A percentile compares a stretch with the other conserved stretches of the same genome.
Evolutionary conservation across 345 rosid genomes (phyloP).

Genomic region (Salix brachista): DNA sequence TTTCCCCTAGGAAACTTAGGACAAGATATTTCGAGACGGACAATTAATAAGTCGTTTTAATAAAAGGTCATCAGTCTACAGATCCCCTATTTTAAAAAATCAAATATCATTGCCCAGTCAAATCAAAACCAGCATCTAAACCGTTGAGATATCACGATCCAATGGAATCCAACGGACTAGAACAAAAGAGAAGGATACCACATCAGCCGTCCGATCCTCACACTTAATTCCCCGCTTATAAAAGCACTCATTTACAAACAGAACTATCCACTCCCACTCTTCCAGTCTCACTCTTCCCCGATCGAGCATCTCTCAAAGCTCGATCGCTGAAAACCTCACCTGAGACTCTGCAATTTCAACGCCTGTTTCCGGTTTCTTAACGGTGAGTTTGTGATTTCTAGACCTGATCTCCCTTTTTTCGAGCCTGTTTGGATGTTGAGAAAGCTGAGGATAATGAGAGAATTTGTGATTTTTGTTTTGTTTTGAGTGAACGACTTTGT

Average conservation of each 20-base stretch:
- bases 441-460: neutral
- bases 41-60: conserved; percentile 10
- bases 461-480: neutral
- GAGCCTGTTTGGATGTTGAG: neutral
- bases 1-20: neutral
- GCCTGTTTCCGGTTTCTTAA: neutral
- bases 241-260: neutral
- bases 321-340: conserved; percentile 3
- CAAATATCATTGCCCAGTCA: neutral
- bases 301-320: conserved; percentile 11
- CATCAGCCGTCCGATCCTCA: neutral
- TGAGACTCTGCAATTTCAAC: neutral
- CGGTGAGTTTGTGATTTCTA: neutral
- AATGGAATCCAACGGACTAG: conserved; percentile 24
- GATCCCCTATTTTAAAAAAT: conserved; percentile 15
- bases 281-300: neutral
- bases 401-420: neutral
- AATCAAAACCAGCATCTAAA: neutral
- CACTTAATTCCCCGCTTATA: neutral
- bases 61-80: conserved; percentile 6
- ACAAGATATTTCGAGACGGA: neutral
- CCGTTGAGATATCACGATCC: conserved; percentile 21
- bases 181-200: neutral
- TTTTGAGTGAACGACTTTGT: neutral
- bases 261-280: neutral